phyloP scores from a whole-genome alignment of 108 stramenopile species.

The Asterionellopsis glacialis region DNA sequence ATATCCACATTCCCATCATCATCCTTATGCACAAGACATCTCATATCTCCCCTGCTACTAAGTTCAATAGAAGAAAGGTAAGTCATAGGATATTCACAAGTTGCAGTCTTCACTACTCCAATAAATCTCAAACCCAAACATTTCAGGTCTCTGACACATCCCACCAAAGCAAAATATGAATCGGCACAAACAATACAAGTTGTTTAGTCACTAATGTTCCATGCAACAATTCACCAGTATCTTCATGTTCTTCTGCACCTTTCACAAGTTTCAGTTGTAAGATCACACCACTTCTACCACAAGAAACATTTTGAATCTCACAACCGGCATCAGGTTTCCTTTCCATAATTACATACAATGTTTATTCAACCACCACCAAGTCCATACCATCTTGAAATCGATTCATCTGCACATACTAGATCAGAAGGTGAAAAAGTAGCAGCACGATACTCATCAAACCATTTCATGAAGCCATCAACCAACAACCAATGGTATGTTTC shows the following conservation, averaged over 20 bases:
- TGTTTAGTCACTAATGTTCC: no score
- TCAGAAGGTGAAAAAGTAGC: slow-evolving; percentile 5
- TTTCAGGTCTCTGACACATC: background rate
- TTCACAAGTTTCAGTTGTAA: slow-evolving; percentile 13
- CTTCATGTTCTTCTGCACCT: slow-evolving; percentile 1
- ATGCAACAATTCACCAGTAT: background rate
- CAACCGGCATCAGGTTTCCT: slow-evolving; percentile 20
- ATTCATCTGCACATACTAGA: no score
- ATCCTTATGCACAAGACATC: background rate
- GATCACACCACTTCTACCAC: slow-evolving; percentile 9
- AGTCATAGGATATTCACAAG: background rate
- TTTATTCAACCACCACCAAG: slow-evolving; percentile 14
- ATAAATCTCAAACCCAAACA: background rate
- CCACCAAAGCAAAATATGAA: background rate
- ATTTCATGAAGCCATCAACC: background rate
- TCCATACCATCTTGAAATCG: background rate
- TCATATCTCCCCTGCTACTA: background rate
- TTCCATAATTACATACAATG: slow-evolving; percentile 15
- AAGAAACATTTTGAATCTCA: slow-evolving; percentile 17
- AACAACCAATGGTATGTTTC: slow-evolving; percentile 8
- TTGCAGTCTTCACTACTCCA: background rate
- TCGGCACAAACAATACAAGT: background rate
- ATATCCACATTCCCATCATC: background rate
- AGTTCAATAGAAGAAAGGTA: background rate
- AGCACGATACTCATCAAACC: slow-evolving; percentile 9